Conservation (phyloP, 208 protist genomes). For the Angomonas ambiguus region DNA sequence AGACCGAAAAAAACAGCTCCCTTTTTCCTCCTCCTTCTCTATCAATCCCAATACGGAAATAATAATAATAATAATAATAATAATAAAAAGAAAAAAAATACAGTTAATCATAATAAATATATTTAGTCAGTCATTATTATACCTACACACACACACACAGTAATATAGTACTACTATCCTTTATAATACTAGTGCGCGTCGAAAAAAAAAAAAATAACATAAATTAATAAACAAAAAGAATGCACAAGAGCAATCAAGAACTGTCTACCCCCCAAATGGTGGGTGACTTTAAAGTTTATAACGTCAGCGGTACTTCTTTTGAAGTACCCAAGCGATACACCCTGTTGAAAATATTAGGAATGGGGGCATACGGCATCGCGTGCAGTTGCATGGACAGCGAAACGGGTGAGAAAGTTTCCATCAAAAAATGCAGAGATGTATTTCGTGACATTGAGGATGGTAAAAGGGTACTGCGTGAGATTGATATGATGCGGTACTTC, state of each 20-base stretch:
- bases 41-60: too few relatives aligned
- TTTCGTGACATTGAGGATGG: conserved; percentile 91
- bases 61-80: too few relatives aligned
- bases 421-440: conserved; percentile 88
- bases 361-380: conserved; percentile 96
- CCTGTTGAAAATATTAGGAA: conserved; percentile 88
- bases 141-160: background rate
- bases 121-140: too few relatives aligned
- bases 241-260: conserved; percentile 88
- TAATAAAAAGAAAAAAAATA: conserved; percentile 11
- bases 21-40: too few relatives aligned
- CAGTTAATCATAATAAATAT: conserved; percentile 6
- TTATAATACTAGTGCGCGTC: conserved; percentile 10
- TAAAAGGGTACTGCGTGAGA: conserved; percentile 89
- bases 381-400: conserved; percentile 85
- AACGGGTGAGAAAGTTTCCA: conserved; percentile 82
- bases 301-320: conserved; percentile 73
- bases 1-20: conserved; percentile 9
- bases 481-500: conserved; percentile 92
- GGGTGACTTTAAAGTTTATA: conserved; percentile 85
- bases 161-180: background rate
- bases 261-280: conserved; percentile 73
- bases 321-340: conserved; percentile 80
- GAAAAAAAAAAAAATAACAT: conserved; percentile 13
- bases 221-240: conserved; percentile 21